Conservation (phyloP, 2,329 filamentous ascomycete genomes). For the Mycogone perniciosa region DNA sequence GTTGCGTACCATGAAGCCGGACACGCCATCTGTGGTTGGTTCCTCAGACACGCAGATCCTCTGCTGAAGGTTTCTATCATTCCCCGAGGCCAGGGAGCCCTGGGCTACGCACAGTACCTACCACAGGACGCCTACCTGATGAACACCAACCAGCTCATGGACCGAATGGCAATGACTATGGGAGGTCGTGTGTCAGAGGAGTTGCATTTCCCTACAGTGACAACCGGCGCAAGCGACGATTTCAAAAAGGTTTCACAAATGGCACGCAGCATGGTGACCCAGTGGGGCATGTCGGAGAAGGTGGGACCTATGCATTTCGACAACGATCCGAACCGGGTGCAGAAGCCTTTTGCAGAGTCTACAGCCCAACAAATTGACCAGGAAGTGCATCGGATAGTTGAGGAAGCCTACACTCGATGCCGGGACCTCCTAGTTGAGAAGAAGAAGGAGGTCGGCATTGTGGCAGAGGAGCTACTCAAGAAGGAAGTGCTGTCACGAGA, state of each 20-base stretch:
- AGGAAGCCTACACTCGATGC: slow-evolving; percentile 89
- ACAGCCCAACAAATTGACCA: slow-evolving; percentile 88
- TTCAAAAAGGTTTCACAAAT: slow-evolving; percentile 97
- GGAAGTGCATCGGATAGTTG: slow-evolving; percentile 87
- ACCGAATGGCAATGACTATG: slow-evolving; percentile 99
- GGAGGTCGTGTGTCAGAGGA: slow-evolving; percentile 94
- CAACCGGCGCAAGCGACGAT: slow-evolving; percentile 89
- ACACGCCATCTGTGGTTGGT: slow-evolving; percentile 98
- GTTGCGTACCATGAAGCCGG: slow-evolving; percentile 98
- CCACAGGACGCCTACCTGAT: slow-evolving; percentile 91
- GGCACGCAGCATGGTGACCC: slow-evolving; percentile 97
- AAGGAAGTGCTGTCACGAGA: slow-evolving; percentile 91
- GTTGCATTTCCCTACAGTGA: slow-evolving; percentile 93
- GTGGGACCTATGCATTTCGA: slow-evolving; percentile 91
- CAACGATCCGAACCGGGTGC: slow-evolving; percentile 70
- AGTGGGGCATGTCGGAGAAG: slow-evolving; percentile 96
- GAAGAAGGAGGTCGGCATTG: slow-evolving; percentile 79
- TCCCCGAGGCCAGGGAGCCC: slow-evolving; percentile 83
- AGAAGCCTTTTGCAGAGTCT: slow-evolving; percentile 93
- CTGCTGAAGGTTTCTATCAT: slow-evolving; percentile 98
- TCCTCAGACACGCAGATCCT: slow-evolving; percentile 91
- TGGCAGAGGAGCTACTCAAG: slow-evolving; percentile 85
- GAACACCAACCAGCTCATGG: slow-evolving; percentile 93
- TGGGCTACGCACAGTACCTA: slow-evolving; percentile 97
- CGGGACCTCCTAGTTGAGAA: slow-evolving; percentile 74